Evolutionary conservation across 805 yeast species (phyloP), one percentile per base, ranked within the genome.

Genomic region (Debaryomyces hansenii): DNA sequence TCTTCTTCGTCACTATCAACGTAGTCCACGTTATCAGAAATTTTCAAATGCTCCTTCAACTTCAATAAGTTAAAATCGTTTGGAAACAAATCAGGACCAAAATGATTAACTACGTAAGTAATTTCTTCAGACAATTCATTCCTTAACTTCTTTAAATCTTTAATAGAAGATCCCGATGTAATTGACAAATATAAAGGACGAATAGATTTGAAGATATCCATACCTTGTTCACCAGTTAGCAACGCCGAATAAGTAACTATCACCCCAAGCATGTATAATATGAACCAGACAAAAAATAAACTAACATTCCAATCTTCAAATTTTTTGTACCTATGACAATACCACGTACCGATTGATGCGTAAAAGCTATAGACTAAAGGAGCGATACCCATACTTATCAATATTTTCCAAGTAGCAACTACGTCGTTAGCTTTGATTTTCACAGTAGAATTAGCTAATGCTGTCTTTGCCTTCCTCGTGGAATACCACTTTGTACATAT

Each of bases 401-500:
- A 73, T 40, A 94, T 85, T 66, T 94, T 94, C 99, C 99, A 94
- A 1, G 98, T 91, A 1, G 98, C 98, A 49, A 94, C 80, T 20
- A 94, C 97, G 65, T 94, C 99, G 47, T 83, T 85, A 14, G 96
- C 99, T 59, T 84, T 83, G 49, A 94, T 84, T 63, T 94, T 94
- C 18, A 94, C 99, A 0, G 90, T 78, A 0, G 97, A 90, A 6
- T 79, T 84, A 9, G 90, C 91, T 49, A 94, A 74, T 0, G 98
- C 99, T 40, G 80, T 78, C 47, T 67, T 73, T 28, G 92, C 90
- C 66, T 91, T 90, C 48, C 75, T 74, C 37, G 74, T 77, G 8
- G 97, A 87, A 43, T 89, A 86, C 40, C 68, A 69, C 59, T 87
- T 88, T 7, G 96, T 83, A 14, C 87, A 79, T 27, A 88, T 66